Percentiles rank a stretch among this genome's conserved stretches.
Conservation (phyloP, 805 yeast species). For the Diddensiella transvaalensis region DNA sequence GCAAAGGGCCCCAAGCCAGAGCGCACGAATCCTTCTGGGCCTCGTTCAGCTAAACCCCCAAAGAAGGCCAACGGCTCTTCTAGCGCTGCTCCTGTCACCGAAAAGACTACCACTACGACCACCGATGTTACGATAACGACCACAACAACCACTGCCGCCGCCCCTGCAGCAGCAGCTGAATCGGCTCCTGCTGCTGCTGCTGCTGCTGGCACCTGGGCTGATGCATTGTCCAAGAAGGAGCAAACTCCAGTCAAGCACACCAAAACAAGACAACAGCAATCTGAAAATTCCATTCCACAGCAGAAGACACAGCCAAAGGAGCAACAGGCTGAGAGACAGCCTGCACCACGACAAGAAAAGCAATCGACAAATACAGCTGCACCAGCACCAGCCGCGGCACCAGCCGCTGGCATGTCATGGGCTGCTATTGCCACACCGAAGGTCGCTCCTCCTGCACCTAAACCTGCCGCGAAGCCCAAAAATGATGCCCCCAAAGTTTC, state of each 20-base stretch:
- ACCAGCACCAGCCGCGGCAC: conserved; percentile 17
- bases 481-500: conserved; percentile 23
- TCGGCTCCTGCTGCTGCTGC: conserved; percentile 8
- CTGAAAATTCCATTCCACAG: not conserved
- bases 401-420: conserved; percentile 46
- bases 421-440: conserved; percentile 66
- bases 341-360: conserved; percentile 6
- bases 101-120: conserved; percentile 14
- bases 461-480: conserved; percentile 28
- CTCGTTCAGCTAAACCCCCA: conserved; percentile 22
- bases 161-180: conserved; percentile 3
- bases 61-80: conserved; percentile 18
- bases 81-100: conserved; percentile 27
- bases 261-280: not conserved
- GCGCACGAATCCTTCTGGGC: conserved; percentile 16
- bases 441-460: conserved; percentile 33
- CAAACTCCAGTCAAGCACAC: conserved; percentile 14
- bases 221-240: conserved; percentile 31
- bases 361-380: conserved; percentile 22
- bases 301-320: conserved; percentile 19
- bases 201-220: conserved; percentile 34
- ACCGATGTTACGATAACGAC: too few species aligned
- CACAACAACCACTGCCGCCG: conserved; percentile 6
- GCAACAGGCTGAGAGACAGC: conserved; percentile 10
- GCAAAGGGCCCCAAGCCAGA: conserved; percentile 20